Evolutionary conservation across 768 basidiomycete genomes (phyloP).

Genomic region (Pisolithus microcarpus): DNA sequence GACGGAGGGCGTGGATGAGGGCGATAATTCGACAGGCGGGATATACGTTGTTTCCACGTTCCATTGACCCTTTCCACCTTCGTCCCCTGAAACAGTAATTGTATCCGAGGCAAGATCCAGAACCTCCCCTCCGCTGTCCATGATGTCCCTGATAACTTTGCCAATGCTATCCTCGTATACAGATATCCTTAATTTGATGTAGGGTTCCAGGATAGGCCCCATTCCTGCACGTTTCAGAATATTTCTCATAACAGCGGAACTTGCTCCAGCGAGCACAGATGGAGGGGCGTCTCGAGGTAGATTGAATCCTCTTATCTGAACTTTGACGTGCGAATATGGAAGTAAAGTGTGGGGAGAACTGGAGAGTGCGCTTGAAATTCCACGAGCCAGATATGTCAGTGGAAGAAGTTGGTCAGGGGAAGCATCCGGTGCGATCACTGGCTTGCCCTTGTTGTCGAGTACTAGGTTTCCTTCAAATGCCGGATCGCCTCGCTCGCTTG

Average conservation of each 20-base stretch:
- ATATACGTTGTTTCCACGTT: slow-evolving; percentile 63
- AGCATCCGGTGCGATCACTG: slow-evolving; percentile 46
- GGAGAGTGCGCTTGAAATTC: slow-evolving; percentile 64
- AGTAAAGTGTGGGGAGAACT: slow-evolving; percentile 75
- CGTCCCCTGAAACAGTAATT: slow-evolving; percentile 26
- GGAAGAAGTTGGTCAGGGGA: slow-evolving; percentile 38
- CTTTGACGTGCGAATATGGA: slow-evolving; percentile 55
- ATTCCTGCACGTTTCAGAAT: slow-evolving; percentile 54
- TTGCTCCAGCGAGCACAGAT: slow-evolving; percentile 58
- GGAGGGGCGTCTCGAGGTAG: slow-evolving; percentile 37
- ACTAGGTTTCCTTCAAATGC: slow-evolving; percentile 77
- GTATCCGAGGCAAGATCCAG: slow-evolving; percentile 54
- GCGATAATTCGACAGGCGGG: slow-evolving; percentile 71
- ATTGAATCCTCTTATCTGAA: slow-evolving; percentile 44
- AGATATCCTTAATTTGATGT: slow-evolving; percentile 58
- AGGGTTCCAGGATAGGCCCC: slow-evolving; percentile 78
- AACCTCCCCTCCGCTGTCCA: slow-evolving; percentile 76
- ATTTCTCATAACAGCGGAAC: slow-evolving; percentile 56
- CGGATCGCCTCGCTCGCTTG: slow-evolving; percentile 55
- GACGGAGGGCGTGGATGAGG: slow-evolving; percentile 42
- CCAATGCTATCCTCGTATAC: slow-evolving; percentile 64
- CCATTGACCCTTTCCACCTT: slow-evolving; percentile 38
- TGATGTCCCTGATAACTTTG: slow-evolving; percentile 77
- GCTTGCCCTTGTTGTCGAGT: slow-evolving; percentile 43
- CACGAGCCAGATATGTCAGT: slow-evolving; percentile 52